phyloP scores from a whole-genome alignment of 1,284 basidiomycete species.

The Thelephora terrestris region DNA sequence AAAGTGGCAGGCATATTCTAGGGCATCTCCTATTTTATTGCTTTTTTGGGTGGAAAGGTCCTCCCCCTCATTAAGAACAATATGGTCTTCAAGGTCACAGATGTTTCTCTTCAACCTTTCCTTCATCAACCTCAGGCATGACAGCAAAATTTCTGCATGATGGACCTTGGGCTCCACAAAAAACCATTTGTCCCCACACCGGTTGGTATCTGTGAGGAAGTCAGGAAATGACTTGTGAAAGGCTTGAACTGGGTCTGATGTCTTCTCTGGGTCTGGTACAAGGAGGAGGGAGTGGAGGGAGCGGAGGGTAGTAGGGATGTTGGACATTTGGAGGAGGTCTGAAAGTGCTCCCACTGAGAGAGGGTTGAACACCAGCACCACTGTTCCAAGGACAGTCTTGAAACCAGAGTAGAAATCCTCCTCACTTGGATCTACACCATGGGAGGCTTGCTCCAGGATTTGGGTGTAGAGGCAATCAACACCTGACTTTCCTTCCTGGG shows the following conservation, averaged over 20 bases:
- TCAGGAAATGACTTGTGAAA: constrained; percentile 4
- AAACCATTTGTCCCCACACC: neutral
- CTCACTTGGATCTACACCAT: too few species aligned
- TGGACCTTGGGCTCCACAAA: neutral
- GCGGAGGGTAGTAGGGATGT: neutral
- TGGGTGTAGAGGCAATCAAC: neutral
- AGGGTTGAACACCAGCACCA: neutral
- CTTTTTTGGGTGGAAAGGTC: neutral
- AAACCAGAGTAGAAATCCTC: too few species aligned
- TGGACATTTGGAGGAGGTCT: neutral
- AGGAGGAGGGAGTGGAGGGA: constrained; percentile 1
- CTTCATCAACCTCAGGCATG: neutral
- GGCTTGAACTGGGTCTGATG: neutral
- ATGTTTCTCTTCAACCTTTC: neutral
- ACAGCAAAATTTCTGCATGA: neutral
- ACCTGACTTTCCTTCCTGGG: neutral
- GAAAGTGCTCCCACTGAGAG: neutral
- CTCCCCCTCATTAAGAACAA: neutral
- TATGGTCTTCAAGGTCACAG: neutral
- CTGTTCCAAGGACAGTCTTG: too few species aligned
- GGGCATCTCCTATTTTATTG: neutral
- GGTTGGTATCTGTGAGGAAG: neutral
- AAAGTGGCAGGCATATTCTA: neutral
- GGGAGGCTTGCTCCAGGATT: too few species aligned
- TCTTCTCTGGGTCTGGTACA: constrained; percentile 1